Conservation (phyloP, 257 asterid species). For the Marsdenia floribunda region DNA sequence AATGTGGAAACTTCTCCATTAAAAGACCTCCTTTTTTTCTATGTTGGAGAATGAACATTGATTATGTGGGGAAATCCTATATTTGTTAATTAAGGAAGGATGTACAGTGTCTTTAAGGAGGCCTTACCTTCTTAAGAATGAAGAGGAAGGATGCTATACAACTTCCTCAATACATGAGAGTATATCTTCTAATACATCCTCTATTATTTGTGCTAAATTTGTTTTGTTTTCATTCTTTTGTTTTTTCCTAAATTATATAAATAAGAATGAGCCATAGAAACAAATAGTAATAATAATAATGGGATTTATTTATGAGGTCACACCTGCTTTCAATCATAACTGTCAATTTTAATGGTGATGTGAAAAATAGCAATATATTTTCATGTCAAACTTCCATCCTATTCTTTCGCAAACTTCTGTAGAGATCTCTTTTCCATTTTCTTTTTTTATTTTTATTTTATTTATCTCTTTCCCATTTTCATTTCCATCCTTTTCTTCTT, state of each 20-base stretch:
- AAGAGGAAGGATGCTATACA: neutral
- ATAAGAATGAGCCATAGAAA: too few relatives aligned
- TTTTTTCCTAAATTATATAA: too few relatives aligned
- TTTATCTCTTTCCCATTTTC: neutral
- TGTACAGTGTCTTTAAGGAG: too few relatives aligned
- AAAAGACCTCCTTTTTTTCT: neutral
- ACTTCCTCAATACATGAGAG: too few relatives aligned
- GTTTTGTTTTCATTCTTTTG: too few relatives aligned
- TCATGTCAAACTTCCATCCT: neutral
- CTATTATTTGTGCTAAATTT: too few relatives aligned
- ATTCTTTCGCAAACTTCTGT: neutral
- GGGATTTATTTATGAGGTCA: neutral
- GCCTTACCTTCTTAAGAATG: neutral
- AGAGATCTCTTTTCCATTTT: neutral
- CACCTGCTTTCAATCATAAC: constrained; percentile 4
- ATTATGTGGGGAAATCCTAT: too few relatives aligned
- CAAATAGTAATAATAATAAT: too few relatives aligned
- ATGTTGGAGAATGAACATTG: too few relatives aligned
- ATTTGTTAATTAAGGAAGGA: too few relatives aligned
- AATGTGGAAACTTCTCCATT: neutral
- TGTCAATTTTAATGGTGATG: neutral
- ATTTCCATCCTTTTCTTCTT: neutral
- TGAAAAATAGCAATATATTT: neutral
- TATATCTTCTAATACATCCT: too few relatives aligned
- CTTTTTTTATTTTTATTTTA: neutral